These are phyloP conservation scores for Laburnicola sp. DNA, from an alignment of 2,329 filamentous ascomycete genomes.

Conservation along the genomic window DNA sequence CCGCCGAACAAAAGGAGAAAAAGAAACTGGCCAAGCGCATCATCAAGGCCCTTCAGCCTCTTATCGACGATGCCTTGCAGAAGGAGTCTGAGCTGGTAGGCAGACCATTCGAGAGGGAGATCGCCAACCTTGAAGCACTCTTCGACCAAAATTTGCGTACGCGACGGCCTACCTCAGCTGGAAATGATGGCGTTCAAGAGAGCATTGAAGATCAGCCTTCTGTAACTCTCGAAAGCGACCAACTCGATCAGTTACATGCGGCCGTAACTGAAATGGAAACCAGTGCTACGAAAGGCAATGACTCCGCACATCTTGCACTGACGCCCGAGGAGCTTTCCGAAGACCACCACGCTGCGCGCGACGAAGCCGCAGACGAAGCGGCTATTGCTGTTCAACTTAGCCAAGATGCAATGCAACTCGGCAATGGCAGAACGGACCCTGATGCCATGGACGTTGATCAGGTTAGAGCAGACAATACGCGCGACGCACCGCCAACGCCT, in stretches of 20 bases:
- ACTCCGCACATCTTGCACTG: constrained; percentile 36
- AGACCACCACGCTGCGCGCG: constrained; percentile 31
- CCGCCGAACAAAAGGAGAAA: constrained; percentile 73
- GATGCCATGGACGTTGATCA: constrained; percentile 29
- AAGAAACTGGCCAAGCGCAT: constrained; percentile 88
- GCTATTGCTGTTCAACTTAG: constrained; percentile 42
- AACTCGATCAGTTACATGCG: constrained; percentile 8
- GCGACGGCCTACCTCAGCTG: constrained; percentile 46
- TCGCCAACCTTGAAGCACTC: constrained; percentile 73
- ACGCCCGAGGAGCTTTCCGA: constrained; percentile 41
- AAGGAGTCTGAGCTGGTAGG: constrained; percentile 81
- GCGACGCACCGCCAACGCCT: constrained; percentile 62
- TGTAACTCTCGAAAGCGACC: not conserved
- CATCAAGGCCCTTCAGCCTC: constrained; percentile 77
- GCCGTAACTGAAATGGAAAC: constrained; percentile 1
- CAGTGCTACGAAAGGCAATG: constrained; percentile 21
- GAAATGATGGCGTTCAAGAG: constrained; percentile 25
- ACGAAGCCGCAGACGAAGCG: constrained; percentile 42
- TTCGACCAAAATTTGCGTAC: constrained; percentile 67
- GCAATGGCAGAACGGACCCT: constrained; percentile 15
- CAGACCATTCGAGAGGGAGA: constrained; percentile 68
- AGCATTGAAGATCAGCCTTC: constrained; percentile 24
- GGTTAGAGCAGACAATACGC: constrained; percentile 14
- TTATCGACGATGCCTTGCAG: constrained; percentile 72
- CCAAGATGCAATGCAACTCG: constrained; percentile 30